Conservation (phyloP, 2,329 filamentous ascomycete species). For the Pyricularia grisea region DNA sequence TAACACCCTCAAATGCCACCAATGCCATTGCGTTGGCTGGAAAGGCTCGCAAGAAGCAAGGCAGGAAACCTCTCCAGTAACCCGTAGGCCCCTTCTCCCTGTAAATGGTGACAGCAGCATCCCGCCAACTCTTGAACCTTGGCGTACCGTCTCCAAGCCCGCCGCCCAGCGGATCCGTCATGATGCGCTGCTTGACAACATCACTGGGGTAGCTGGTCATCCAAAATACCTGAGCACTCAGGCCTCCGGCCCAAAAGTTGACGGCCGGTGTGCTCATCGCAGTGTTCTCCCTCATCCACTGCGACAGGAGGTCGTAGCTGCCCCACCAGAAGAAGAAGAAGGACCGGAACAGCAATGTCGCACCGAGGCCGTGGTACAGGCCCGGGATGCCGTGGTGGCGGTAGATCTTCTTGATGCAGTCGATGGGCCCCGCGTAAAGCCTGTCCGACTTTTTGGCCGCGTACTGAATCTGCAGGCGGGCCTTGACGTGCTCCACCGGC, state of each 20-base stretch:
- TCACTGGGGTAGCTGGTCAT: conserved; percentile 84
- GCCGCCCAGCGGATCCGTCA: conserved; percentile 85
- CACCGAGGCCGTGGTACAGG: conserved; percentile 75
- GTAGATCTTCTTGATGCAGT: conserved; percentile 67
- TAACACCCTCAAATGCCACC: conserved; percentile 86
- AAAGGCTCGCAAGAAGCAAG: conserved; percentile 88
- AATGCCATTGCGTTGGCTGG: conserved; percentile 92
- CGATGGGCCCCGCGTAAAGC: conserved; percentile 77
- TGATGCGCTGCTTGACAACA: conserved; percentile 91
- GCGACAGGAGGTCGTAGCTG: conserved; percentile 80
- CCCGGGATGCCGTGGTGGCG: conserved; percentile 65
- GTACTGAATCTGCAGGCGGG: conserved; percentile 90
- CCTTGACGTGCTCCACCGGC: conserved; percentile 92
- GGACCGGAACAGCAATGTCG: conserved; percentile 79
- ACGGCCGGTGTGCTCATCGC: conserved; percentile 65
- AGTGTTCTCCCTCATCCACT: conserved; percentile 57
- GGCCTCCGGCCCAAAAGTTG: conserved; percentile 95
- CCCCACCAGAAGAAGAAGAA: conserved; percentile 99
- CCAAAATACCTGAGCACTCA: conserved; percentile 93
- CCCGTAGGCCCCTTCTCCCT: conserved; percentile 66
- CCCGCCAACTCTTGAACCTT: conserved; percentile 65
- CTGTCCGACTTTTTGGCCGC: conserved; percentile 66
- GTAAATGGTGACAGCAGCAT: conserved; percentile 71
- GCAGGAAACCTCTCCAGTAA: conserved; percentile 89
- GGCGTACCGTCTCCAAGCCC: conserved; percentile 56